These are phyloP conservation scores for Solanum habrochaites DNA, from an alignment of 257 asterid species.

Conservation along the genomic window DNA sequence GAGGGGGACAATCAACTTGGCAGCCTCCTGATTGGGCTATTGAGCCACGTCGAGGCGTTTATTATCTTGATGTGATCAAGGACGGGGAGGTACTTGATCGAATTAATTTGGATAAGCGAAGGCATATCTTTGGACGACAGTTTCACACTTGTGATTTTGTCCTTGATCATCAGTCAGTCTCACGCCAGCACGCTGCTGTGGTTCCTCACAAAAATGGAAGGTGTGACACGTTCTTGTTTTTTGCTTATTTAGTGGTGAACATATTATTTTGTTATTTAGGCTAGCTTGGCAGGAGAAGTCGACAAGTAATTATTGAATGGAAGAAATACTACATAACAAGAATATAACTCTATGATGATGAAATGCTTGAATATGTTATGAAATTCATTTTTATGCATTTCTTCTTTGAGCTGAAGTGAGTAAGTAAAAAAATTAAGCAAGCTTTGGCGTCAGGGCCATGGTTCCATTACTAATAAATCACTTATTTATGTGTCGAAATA, in stretches of 20 bases:
- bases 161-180: conserved; percentile 97
- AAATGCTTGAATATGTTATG: not conserved
- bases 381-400: not conserved
- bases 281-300: not conserved
- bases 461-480: not conserved
- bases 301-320: not conserved
- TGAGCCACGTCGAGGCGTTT: conserved; percentile 90
- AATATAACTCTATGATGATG: not conserved
- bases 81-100: conserved; percentile 91
- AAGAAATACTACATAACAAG: not conserved
- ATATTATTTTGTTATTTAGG: not conserved
- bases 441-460: not conserved
- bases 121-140: conserved; percentile 87
- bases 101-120: conserved; percentile 64
- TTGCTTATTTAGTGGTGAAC: not conserved
- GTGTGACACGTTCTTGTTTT: conserved; percentile 18
- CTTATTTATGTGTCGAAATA: not conserved
- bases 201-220: conserved; percentile 88
- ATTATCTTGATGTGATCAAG: conserved; percentile 76
- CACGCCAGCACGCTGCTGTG: conserved; percentile 96
- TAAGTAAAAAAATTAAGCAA: not conserved
- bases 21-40: conserved; percentile 99
- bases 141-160: conserved; percentile 89
- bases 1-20: conserved; percentile 94
- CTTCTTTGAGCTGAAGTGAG: not conserved